Evolutionary conservation across 2,329 filamentous ascomycete genomes (phyloP).

Genomic region (Botrytis fabae): DNA sequence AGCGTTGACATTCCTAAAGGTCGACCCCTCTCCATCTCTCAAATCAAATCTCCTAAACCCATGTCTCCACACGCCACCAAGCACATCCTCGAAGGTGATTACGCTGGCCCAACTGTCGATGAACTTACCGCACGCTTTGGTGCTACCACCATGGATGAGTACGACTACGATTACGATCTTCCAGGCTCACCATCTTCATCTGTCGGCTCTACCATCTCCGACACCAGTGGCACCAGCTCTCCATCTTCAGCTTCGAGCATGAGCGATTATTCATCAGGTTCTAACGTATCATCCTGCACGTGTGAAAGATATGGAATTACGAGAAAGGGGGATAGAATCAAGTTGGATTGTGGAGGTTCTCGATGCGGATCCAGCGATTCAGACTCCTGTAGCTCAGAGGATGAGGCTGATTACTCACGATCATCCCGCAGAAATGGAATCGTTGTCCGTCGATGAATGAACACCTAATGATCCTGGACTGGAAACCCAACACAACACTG

Average conservation of each 20-base stretch:
- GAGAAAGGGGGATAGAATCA: slow-evolving; percentile 86
- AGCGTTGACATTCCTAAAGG: slow-evolving; percentile 77
- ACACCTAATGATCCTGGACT: slow-evolving; percentile 11
- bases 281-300: slow-evolving; percentile 72
- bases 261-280: slow-evolving; percentile 76
- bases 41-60: slow-evolving; percentile 90
- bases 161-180: slow-evolving; percentile 55
- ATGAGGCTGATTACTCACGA: slow-evolving; percentile 60
- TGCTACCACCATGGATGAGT: slow-evolving; percentile 57
- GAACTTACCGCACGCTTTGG: slow-evolving; percentile 77
- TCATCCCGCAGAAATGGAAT: slow-evolving; percentile 64
- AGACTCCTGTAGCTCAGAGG: slow-evolving; percentile 65
- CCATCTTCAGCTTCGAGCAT: slow-evolving; percentile 70
- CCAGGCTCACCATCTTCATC: slow-evolving; percentile 65
- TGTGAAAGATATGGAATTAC: slow-evolving; percentile 98
- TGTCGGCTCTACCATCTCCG: slow-evolving; percentile 71
- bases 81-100: slow-evolving; percentile 81
- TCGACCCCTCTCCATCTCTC: slow-evolving; percentile 80
- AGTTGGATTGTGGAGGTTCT: slow-evolving; percentile 89
- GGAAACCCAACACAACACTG: slow-evolving; percentile 26
- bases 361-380: slow-evolving; percentile 79
- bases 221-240: slow-evolving; percentile 66
- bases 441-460: slow-evolving; percentile 48
- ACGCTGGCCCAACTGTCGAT: slow-evolving; percentile 70
- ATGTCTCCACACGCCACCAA: slow-evolving; percentile 84